Conservation (phyloP, 2,329 filamentous ascomycete species). For the Chrysosporium queenslandicum region DNA sequence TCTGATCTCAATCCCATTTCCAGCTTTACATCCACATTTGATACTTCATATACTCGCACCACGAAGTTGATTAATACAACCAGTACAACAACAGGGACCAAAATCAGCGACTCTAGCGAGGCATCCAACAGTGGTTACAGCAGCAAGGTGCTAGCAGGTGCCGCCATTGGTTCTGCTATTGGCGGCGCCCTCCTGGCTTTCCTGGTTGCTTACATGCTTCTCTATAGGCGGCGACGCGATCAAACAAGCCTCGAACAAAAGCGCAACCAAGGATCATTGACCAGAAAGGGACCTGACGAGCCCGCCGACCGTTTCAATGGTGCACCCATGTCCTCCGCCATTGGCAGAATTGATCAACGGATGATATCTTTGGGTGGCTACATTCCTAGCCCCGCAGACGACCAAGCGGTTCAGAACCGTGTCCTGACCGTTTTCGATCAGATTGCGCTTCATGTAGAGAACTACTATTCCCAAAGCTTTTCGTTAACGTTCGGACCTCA, state of each 20-base stretch:
- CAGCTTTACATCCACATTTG: background rate
- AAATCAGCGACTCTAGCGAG: background rate
- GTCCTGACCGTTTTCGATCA: slow-evolving; percentile 28
- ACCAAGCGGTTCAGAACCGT: slow-evolving; percentile 21
- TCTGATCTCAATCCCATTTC: background rate
- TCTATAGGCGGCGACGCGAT: slow-evolving; percentile 15
- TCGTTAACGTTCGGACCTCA: background rate
- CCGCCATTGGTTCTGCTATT: slow-evolving; percentile 22
- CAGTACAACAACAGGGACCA: slow-evolving; percentile 3
- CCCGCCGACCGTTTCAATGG: background rate
- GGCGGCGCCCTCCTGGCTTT: slow-evolving; percentile 20
- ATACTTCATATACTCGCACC: background rate
- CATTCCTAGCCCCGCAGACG: slow-evolving; percentile 26
- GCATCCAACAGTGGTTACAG: slow-evolving; percentile 1
- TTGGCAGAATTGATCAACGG: background rate
- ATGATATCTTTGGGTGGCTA: slow-evolving; percentile 13
- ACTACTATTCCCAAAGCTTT: slow-evolving; percentile 24
- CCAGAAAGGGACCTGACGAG: background rate
- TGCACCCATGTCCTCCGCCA: background rate
- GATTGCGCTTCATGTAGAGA: slow-evolving; percentile 29
- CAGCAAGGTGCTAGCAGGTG: slow-evolving; percentile 18
- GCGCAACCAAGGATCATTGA: background rate
- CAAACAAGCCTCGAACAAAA: background rate
- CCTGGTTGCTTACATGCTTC: slow-evolving; percentile 19
- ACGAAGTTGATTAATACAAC: background rate